Evolutionary conservation across 768 basidiomycete species (phyloP), one percentile per base, ranked within the genome.

Genomic region (Suillus plorans): DNA sequence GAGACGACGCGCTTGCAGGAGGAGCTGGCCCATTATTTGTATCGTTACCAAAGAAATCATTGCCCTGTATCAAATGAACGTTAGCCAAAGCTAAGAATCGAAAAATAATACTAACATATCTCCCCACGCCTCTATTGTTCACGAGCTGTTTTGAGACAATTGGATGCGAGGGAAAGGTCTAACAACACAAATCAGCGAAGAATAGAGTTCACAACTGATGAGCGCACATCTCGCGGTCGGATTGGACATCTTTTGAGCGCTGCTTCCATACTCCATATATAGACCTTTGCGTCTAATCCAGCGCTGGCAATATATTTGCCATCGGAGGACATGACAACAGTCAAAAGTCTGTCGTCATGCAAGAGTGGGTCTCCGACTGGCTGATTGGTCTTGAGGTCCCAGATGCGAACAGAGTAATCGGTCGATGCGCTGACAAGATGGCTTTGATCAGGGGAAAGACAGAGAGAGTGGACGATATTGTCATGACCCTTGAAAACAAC

Each of bases 101-200:
- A 22, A 50, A 50, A 16, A 13, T 7, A 3, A 50, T 14, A 25
- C 49, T 25, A 7, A 50, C 74, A 7, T 63, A 36, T 9, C 22
- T 39, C 16, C 42, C 28, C 5, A 25, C 12, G 9, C 57, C 57
- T 20, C 37, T 22, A 57, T 80, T 75, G 47, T 71, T 70, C 10
- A 67, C 49, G 10, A 12, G 2, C 49, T 50, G 22, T 25, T 50
- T 50, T 6, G 22, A 25, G 25, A 50, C 13, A 5, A 22, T 22
- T 4, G n/a, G 12, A 22, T 12, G 45, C 1, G n/a, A 47, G 45
- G n/a, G 4, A 47, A 47, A 47, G 45, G 1, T 2, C 45, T 47
- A 22, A 22, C 45, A 12, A 47, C 18, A 44, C 44, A 44, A 47
- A 47, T 22, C 4, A n/a, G 45, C n/a, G n/a, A 47, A 47, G 9